These are phyloP conservation scores for Chalara sp. DNA, from an alignment of 2,329 filamentous ascomycete species.

Conservation along the genomic window DNA sequence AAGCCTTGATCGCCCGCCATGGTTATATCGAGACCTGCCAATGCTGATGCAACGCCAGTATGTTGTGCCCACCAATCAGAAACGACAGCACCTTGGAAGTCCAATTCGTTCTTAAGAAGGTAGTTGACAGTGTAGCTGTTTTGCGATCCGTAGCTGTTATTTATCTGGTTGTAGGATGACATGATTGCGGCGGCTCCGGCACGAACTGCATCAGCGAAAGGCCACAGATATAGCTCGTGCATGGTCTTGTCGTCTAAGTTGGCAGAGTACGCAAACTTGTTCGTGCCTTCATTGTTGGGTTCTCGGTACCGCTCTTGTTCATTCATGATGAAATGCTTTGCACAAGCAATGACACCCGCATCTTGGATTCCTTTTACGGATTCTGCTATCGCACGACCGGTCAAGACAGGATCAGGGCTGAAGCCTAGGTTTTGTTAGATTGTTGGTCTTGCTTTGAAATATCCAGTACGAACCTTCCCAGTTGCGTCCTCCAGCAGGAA, in stretches of 20 bases:
- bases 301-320: slow-evolving; percentile 55
- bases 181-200: slow-evolving; percentile 76
- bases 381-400: slow-evolving; percentile 64
- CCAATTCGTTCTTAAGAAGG: slow-evolving; percentile 71
- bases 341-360: slow-evolving; percentile 74
- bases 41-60: slow-evolving; percentile 56
- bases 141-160: slow-evolving; percentile 74
- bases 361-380: slow-evolving; percentile 76
- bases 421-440: slow-evolving; percentile 29
- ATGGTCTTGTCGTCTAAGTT: slow-evolving; percentile 56
- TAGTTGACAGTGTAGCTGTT: slow-evolving; percentile 72
- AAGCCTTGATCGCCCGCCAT: slow-evolving; percentile 82
- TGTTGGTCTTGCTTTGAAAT: not conserved
- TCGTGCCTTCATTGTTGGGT: slow-evolving; percentile 29
- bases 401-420: slow-evolving; percentile 69
- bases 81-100: slow-evolving; percentile 74
- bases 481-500: slow-evolving; percentile 63
- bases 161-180: slow-evolving; percentile 60
- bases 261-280: slow-evolving; percentile 52
- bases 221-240: slow-evolving; percentile 56
- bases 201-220: slow-evolving; percentile 50
- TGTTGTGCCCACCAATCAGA: slow-evolving; percentile 78
- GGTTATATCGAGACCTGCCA: slow-evolving; percentile 77
- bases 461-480: slow-evolving; percentile 41
- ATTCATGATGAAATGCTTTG: slow-evolving; percentile 64